Evolutionary conservation across 306 rosid genomes (phyloP).

Genomic region (Elaeagnus macrophylla): DNA sequence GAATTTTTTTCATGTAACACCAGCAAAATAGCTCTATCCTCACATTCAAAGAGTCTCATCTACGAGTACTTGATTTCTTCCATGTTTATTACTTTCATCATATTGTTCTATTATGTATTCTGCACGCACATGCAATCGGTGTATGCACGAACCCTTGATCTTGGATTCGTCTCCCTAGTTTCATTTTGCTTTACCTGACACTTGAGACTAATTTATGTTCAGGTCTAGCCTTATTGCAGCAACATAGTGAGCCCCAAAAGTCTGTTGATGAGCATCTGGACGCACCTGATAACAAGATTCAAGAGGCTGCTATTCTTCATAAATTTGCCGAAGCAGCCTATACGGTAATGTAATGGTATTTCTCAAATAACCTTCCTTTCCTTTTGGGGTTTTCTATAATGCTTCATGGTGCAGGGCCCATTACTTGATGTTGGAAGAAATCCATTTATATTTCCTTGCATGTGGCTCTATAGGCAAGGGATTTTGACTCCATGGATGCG

Average conservation of each 20-base stretch:
- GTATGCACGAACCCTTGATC: neutral
- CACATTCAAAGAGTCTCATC: too few relatives aligned
- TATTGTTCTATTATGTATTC: too few relatives aligned
- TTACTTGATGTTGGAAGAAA: slow-evolving; percentile 87
- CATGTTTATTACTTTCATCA: too few relatives aligned
- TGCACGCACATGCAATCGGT: too few relatives aligned
- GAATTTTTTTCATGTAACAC: too few relatives aligned
- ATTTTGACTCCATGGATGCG: slow-evolving; percentile 75
- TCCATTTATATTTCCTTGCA: slow-evolving; percentile 70
- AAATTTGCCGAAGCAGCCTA: slow-evolving; percentile 95
- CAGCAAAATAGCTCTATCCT: too few relatives aligned
- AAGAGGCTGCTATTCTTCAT: slow-evolving; percentile 79
- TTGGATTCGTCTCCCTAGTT: neutral
- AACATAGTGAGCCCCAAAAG: slow-evolving; percentile 32
- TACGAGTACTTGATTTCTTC: too few relatives aligned
- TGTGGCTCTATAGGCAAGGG: slow-evolving; percentile 87
- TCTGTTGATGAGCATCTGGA: slow-evolving; percentile 36
- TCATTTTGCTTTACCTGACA: slow-evolving; percentile 8
- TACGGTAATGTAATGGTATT: slow-evolving; percentile 43
- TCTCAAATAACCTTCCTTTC: slow-evolving; percentile 2
- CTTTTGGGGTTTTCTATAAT: neutral
- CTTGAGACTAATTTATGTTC: slow-evolving; percentile 19
- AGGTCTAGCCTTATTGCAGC: slow-evolving; percentile 81
- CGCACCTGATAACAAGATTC: slow-evolving; percentile 45
- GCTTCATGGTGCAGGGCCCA: slow-evolving; percentile 65